Evolutionary conservation across 768 basidiomycete species (phyloP).

Genomic region (Pisolithus sp.): DNA sequence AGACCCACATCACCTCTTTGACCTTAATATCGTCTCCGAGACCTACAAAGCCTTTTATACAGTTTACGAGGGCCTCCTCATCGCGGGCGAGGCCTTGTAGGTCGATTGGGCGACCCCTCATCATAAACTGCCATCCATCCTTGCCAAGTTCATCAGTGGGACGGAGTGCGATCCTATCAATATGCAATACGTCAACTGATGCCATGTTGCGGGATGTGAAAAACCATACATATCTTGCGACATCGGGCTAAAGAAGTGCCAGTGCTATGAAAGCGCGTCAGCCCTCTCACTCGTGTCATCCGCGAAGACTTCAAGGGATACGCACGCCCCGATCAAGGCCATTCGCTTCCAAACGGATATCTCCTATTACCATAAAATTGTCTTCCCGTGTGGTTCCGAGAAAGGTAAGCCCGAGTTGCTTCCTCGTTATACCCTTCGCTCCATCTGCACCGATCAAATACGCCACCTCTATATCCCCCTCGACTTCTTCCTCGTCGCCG

Average conservation of each 20-base stretch:
- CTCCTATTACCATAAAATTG: conserved; percentile 26
- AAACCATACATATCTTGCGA: neutral
- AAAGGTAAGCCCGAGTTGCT: conserved; percentile 36
- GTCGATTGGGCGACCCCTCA: conserved; percentile 6
- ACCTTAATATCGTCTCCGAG: too few relatives aligned
- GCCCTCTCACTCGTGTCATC: neutral
- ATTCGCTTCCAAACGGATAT: conserved; percentile 29
- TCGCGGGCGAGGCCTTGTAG: conserved; percentile 12
- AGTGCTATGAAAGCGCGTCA: conserved; percentile 11
- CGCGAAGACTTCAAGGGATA: neutral
- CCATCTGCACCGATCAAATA: conserved; percentile 40
- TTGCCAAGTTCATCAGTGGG: conserved; percentile 13
- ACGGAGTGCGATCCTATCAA: conserved; percentile 8
- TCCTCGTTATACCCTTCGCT: conserved; percentile 29
- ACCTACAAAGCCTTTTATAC: conserved; percentile 23
- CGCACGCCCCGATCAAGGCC: conserved; percentile 24
- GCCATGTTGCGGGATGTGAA: neutral
- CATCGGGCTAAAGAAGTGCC: conserved; percentile 17
- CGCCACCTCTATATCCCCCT: conserved; percentile 22
- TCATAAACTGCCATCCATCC: conserved; percentile 16
- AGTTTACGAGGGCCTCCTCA: conserved; percentile 22
- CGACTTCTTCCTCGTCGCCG: conserved; percentile 30
- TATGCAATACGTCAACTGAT: neutral
- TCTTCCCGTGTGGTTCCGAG: conserved; percentile 32
- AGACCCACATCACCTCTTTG: conserved; percentile 20